A percentile compares a stretch with the other conserved stretches of the same genome.
These are phyloP conservation scores for Sclerotinia borealis DNA, from an alignment of 2,329 filamentous ascomycete genomes.

Conservation along the genomic window DNA sequence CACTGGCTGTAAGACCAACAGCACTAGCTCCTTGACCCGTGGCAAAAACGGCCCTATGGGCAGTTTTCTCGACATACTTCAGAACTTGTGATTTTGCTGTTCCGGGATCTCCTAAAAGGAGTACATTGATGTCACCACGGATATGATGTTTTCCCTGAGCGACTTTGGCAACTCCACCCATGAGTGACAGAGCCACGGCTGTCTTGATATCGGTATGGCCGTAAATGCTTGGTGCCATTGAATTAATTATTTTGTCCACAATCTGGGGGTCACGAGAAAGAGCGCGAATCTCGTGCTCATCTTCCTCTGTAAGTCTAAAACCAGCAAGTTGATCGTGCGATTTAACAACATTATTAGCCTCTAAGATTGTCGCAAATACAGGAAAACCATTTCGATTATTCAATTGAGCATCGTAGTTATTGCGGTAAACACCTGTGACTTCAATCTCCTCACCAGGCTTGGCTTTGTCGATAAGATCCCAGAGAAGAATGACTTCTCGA, in stretches of 20 bases:
- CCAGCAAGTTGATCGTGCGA: constrained; percentile 95
- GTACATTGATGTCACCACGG: constrained; percentile 94
- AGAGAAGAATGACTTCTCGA: constrained; percentile 89
- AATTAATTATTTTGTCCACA: constrained; percentile 85
- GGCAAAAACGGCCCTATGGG: constrained; percentile 92
- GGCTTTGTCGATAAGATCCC: constrained; percentile 92
- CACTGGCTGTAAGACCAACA: constrained; percentile 94
- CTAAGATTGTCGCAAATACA: constrained; percentile 94
- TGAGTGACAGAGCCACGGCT: constrained; percentile 85
- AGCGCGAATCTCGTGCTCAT: constrained; percentile 83
- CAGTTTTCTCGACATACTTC: constrained; percentile 97
- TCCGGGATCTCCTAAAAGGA: constrained; percentile 92
- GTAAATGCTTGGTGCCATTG: constrained; percentile 95
- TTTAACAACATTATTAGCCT: constrained; percentile 96
- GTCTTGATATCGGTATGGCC: constrained; percentile 97
- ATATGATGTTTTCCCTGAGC: constrained; percentile 86
- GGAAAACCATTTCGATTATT: constrained; percentile 99
- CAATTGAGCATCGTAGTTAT: constrained; percentile 95
- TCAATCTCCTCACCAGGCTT: constrained; percentile 98
- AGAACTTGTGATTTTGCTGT: constrained; percentile 97
- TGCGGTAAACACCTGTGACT: constrained; percentile 92
- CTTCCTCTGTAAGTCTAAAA: constrained; percentile 90
- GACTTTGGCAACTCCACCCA: constrained; percentile 88
- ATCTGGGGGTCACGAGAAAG: constrained; percentile 87
- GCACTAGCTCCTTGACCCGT: constrained; percentile 96